phyloP scores from a whole-genome alignment of 148 eudicot species.

The Chenopodium formosanum region DNA sequence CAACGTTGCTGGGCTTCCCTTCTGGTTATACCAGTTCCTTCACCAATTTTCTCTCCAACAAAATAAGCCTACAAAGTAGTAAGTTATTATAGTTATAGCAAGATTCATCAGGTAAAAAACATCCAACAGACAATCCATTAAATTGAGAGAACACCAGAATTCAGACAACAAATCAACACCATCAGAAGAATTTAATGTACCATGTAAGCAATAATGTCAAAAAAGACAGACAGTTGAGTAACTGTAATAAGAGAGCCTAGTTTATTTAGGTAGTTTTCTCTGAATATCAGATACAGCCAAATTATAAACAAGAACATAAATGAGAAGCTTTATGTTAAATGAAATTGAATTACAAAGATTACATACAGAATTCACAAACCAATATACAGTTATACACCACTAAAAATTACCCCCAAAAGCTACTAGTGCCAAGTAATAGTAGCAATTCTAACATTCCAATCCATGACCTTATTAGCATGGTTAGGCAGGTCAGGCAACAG shows the following conservation, averaged over 20 bases:
- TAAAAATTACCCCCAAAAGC: background rate
- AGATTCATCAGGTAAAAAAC: no score
- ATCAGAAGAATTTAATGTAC: background rate
- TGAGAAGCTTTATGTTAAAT: background rate
- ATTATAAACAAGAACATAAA: background rate
- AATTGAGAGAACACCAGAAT: background rate
- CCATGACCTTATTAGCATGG: background rate
- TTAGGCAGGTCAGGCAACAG: background rate
- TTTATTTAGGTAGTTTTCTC: background rate
- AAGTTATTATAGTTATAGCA: slow-evolving; percentile 22
- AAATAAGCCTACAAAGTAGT: slow-evolving; percentile 50
- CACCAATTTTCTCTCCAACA: slow-evolving; percentile 84
- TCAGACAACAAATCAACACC: background rate
- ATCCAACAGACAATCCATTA: background rate
- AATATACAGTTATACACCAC: background rate
- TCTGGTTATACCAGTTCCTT: slow-evolving; percentile 76
- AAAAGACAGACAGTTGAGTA: background rate
- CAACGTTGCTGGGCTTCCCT: slow-evolving; percentile 90
- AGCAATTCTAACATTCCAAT: background rate
- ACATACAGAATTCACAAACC: background rate
- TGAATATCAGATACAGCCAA: no score
- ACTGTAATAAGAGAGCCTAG: background rate
- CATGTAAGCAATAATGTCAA: background rate
- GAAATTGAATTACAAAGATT: background rate
- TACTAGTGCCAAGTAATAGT: background rate